Evolutionary conservation across 257 asterid species (phyloP).

Genomic region (Nicotiana obtusifolia): DNA sequence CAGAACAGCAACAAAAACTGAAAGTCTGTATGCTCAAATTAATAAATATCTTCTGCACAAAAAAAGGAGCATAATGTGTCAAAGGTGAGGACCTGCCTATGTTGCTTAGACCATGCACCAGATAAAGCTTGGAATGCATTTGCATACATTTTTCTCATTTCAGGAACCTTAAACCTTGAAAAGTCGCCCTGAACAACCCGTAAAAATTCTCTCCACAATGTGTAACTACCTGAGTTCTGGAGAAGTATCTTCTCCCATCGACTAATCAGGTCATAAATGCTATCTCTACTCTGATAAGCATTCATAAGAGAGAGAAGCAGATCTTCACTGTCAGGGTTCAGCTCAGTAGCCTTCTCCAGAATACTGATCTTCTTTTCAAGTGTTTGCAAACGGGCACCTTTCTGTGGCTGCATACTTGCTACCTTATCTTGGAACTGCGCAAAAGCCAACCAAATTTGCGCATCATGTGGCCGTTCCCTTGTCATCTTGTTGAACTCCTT

Average conservation of each 20-base stretch:
- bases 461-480: slow-evolving; percentile 84
- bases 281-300: slow-evolving; percentile 77
- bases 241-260: slow-evolving; percentile 86
- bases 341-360: slow-evolving; percentile 89
- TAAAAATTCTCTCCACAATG: slow-evolving; percentile 88
- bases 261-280: slow-evolving; percentile 56
- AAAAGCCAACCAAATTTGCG: slow-evolving; percentile 69
- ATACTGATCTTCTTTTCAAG: slow-evolving; percentile 94
- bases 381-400: slow-evolving; percentile 88
- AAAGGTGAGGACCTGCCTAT: slow-evolving; percentile 95
- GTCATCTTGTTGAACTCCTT: slow-evolving; percentile 82
- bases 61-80: slow-evolving; percentile 15
- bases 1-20: neutral
- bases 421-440: slow-evolving; percentile 92
- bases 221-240: slow-evolving; percentile 73
- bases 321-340: slow-evolving; percentile 86
- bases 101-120: slow-evolving; percentile 83
- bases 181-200: slow-evolving; percentile 76
- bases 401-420: slow-evolving; percentile 78
- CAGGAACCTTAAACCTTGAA: slow-evolving; percentile 93
- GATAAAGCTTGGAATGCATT: slow-evolving; percentile 86
- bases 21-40: neutral
- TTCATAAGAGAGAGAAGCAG: slow-evolving; percentile 77
- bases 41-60: neutral
- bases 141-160: slow-evolving; percentile 81